Evolutionary conservation across 768 basidiomycete species (phyloP), one percentile per base, ranked within the genome.

Genomic region (Rhizopogon salebrosus): DNA sequence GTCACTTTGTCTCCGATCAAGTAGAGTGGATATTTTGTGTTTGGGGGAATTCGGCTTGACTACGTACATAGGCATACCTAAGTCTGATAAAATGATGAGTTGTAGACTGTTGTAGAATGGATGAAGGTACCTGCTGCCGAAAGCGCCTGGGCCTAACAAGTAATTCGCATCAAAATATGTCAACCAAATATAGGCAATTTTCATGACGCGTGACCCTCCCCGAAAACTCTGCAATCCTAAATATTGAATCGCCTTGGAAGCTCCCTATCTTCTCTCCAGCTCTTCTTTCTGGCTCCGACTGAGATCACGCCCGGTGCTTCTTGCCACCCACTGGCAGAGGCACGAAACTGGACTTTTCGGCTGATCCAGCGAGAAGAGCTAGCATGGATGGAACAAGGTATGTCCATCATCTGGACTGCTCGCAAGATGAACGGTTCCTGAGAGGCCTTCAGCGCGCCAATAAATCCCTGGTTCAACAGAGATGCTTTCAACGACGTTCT

Each of bases 321-420:
- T 51, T 49, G 29, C 54, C 53, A 53, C 54, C 35, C 64, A 79
- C 82, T 83, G 82, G 84, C 83, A 70, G 54, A 65, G 64, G 81
- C 82, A 83, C 84, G 83, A 79, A 79, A 80, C 82, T 83, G 85
- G 84, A 81, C 80, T 78, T 48, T 71, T 72, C 74, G 77, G 75
- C 77, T 78, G 75, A 82, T 80, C 76, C 76, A 71, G 75, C 74
- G 74, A 78, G 72, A 70, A 53, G 71, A 70, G 76, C 80, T 80
- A 34, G 77, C 80, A 89, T 89, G 87, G 85, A 87, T 86, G 85
- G 82, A 79, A 80, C 79, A 75, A 80, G 79, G 85, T 79, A 64
- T 31, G 55, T 46, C 22, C 18, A 18, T 34, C 20, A 22, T 34
- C 43, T 34, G 20, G 31, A 22, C 29, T 23, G 31, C 3, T 46